These are phyloP conservation scores for Rosa lucieae DNA, from an alignment of 306 rosid genomes.

Conservation along the genomic window DNA sequence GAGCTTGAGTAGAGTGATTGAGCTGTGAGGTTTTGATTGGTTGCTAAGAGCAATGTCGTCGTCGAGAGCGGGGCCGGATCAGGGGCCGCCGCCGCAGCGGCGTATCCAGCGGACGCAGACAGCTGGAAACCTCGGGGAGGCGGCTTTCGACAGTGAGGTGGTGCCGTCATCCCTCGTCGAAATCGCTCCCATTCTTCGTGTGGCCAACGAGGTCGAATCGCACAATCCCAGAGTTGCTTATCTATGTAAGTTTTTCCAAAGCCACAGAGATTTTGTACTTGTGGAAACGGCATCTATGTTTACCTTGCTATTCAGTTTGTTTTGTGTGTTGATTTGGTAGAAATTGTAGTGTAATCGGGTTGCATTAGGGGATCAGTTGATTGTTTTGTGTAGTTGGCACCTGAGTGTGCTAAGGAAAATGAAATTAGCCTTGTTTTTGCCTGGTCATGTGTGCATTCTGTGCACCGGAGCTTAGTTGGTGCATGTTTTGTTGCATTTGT, in stretches of 20 bases:
- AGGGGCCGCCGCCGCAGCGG: slow-evolving; percentile 65
- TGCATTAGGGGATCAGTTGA: background rate
- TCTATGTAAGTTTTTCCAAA: slow-evolving; percentile 60
- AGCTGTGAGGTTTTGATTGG: slow-evolving; percentile 28
- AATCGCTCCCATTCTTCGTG: slow-evolving; percentile 96
- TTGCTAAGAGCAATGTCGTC: slow-evolving; percentile 49
- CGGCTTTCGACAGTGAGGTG: slow-evolving; percentile 80
- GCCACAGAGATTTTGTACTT: background rate
- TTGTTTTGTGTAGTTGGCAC: background rate
- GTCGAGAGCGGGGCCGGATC: slow-evolving; percentile 60
- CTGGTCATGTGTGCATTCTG: background rate
- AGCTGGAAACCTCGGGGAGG: slow-evolving; percentile 86
- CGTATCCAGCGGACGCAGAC: slow-evolving; percentile 88
- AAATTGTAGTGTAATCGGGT: background rate
- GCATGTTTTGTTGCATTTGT: background rate
- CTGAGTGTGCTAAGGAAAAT: background rate
- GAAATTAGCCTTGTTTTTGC: background rate
- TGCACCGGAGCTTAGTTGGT: background rate
- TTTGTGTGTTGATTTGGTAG: background rate
- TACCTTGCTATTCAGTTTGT: background rate
- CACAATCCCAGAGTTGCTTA: slow-evolving; percentile 94
- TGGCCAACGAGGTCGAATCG: slow-evolving; percentile 94
- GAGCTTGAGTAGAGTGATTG: background rate
- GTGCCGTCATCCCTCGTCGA: slow-evolving; percentile 94
- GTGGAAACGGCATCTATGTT: background rate